Conservation (phyloP, 257 asterid genomes). For the Penstemon davidsonii region DNA sequence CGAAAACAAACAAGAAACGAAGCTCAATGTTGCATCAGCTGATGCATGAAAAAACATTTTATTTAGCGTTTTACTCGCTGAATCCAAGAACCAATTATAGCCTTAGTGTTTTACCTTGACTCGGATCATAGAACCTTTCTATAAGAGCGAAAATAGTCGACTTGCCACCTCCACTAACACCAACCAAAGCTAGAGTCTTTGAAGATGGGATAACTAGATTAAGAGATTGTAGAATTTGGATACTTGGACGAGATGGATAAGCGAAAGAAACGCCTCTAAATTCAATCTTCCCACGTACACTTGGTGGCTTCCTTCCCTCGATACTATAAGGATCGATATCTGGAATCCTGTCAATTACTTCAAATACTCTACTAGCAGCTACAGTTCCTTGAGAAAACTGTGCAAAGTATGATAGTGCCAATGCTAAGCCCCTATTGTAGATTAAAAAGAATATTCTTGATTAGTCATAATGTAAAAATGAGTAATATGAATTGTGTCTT, state of each 20-base stretch:
- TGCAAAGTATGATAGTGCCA: slow-evolving; percentile 73
- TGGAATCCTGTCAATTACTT: slow-evolving; percentile 66
- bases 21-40: too few relatives aligned
- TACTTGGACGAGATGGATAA: slow-evolving; percentile 75
- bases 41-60: too few relatives aligned
- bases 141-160: slow-evolving; percentile 77
- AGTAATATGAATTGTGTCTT: background rate
- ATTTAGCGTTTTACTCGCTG: too few relatives aligned
- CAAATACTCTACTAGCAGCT: slow-evolving; percentile 73
- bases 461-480: background rate
- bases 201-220: slow-evolving; percentile 59
- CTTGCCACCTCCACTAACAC: slow-evolving; percentile 83
- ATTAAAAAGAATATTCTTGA: background rate
- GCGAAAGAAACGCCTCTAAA: slow-evolving; percentile 61
- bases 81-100: too few relatives aligned
- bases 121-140: slow-evolving; percentile 80
- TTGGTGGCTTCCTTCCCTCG: slow-evolving; percentile 60
- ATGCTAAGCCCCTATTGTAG: slow-evolving; percentile 68
- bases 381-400: slow-evolving; percentile 89
- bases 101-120: slow-evolving; percentile 40
- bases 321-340: slow-evolving; percentile 64
- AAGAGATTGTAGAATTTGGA: slow-evolving; percentile 60
- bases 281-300: slow-evolving; percentile 57
- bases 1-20: background rate
- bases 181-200: slow-evolving; percentile 72